Evolutionary conservation across 164 flowering plant genomes (phyloP).

Genomic region (Santalum album): DNA sequence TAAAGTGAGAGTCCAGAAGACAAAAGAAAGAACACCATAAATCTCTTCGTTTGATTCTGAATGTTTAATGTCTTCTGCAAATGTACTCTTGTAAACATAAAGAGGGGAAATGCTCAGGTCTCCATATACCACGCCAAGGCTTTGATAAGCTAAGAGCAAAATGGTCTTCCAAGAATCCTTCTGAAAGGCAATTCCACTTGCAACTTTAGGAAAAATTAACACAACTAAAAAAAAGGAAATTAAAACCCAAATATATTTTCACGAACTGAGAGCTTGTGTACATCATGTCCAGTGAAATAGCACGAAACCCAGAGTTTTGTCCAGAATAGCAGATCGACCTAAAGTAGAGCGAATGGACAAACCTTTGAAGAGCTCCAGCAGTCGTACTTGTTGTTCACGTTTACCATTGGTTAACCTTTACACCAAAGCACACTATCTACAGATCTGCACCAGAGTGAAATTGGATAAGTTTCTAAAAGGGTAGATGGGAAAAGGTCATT

Average conservation of each 20-base stretch:
- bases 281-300: too few relatives aligned
- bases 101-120: conserved; percentile 83
- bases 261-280: too few relatives aligned
- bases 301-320: too few relatives aligned
- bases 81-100: conserved; percentile 82
- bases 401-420: conserved; percentile 6
- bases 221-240: too few relatives aligned
- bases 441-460: conserved; percentile 15
- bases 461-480: background rate
- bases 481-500: background rate
- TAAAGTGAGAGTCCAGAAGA: conserved; percentile 72
- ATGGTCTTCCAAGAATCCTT: conserved; percentile 69
- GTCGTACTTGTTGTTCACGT: conserved; percentile 25
- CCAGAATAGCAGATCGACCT: too few relatives aligned
- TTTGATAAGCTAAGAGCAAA: conserved; percentile 71
- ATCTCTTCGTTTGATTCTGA: conserved; percentile 90
- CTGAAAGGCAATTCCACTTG: conserved; percentile 25
- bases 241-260: too few relatives aligned
- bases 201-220: too few relatives aligned
- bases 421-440: conserved; percentile 4
- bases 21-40: conserved; percentile 68
- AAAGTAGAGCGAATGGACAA: conserved; percentile 11
- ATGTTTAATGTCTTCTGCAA: conserved; percentile 74
- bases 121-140: conserved; percentile 89
- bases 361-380: conserved; percentile 33